Conservation (phyloP, 495 filamentous ascomycete species). For the Pseudevernia furfuracea region DNA sequence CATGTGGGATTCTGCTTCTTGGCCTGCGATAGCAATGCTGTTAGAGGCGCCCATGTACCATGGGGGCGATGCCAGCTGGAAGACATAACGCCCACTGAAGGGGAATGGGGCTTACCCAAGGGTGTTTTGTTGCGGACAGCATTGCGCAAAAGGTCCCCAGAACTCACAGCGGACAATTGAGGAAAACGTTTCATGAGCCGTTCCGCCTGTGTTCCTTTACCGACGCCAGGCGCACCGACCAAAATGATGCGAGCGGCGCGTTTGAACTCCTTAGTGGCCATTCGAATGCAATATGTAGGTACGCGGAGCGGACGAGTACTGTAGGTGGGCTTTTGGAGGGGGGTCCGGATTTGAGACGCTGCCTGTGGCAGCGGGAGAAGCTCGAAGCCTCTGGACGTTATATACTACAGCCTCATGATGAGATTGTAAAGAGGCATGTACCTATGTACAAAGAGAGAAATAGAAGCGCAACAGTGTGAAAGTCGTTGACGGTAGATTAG, state of each 20-base stretch:
- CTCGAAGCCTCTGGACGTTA: conserved; percentile 20
- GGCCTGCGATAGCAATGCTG: conserved; percentile 43
- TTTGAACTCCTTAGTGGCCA: conserved; percentile 47
- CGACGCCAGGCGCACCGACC: conserved; percentile 83
- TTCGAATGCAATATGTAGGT: background rate
- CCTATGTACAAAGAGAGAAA: conserved; percentile 11
- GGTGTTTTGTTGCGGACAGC: conserved; percentile 85
- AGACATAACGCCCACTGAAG: background rate
- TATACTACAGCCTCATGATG: conserved; percentile 22
- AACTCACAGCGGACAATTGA: conserved; percentile 84
- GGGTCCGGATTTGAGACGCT: conserved; percentile 8
- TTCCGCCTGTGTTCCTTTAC: conserved; percentile 93
- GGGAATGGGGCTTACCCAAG: conserved; percentile 52
- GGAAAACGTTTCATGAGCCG: conserved; percentile 78
- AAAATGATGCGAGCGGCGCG: conserved; percentile 89
- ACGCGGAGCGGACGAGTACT: conserved; percentile 14
- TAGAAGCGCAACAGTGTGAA: background rate
- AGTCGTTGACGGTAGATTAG: no score
- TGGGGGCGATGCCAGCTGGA: background rate
- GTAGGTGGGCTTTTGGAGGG: background rate
- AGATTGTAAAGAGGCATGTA: conserved; percentile 1
- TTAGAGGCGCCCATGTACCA: conserved; percentile 9
- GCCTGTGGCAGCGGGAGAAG: conserved; percentile 22
- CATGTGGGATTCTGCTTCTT: conserved; percentile 83
- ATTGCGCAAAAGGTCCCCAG: conserved; percentile 82